Percentiles rank a stretch among this genome's conserved stretches.
Conservation (phyloP, 768 basidiomycete genomes). For the Neoboletus subvelutipes region DNA sequence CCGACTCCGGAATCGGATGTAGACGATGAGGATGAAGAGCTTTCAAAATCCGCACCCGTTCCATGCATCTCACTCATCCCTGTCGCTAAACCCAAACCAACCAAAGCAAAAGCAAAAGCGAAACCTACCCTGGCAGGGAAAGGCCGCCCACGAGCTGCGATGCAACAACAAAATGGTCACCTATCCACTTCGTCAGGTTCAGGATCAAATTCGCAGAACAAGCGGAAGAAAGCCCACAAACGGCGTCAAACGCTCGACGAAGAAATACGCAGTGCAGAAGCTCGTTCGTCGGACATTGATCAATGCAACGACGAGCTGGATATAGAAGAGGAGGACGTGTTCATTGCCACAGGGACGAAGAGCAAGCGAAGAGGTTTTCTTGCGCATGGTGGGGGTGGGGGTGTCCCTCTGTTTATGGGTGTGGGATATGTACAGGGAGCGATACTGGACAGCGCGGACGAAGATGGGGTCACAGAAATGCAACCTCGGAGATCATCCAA, state of each 20-base stretch:
- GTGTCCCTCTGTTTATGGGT: conserved; percentile 68
- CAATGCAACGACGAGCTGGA: conserved; percentile 40
- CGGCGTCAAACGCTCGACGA: conserved; percentile 64
- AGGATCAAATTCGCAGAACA: conserved; percentile 16
- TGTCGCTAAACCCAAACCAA: conserved; percentile 8
- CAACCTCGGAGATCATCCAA: conserved; percentile 8
- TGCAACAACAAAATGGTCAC: conserved; percentile 2
- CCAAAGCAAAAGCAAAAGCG: conserved; percentile 12
- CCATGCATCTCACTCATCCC: conserved; percentile 29
- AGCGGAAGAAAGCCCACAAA: conserved; percentile 22
- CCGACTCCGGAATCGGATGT: conserved; percentile 19
- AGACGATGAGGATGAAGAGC: conserved; percentile 27
- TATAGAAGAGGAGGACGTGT: conserved; percentile 43
- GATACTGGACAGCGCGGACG: conserved; percentile 29
- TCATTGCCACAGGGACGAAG: conserved; percentile 54
- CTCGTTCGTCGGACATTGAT: conserved; percentile 30
- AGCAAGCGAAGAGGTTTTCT: conserved; percentile 60
- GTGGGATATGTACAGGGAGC: conserved; percentile 64
- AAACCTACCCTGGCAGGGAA: conserved; percentile 20
- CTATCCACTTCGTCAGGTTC: conserved; percentile 5
- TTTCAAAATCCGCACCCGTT: conserved; percentile 4
- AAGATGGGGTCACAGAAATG: neutral
- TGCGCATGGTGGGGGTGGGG: conserved; percentile 74
- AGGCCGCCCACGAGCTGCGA: conserved; percentile 14
- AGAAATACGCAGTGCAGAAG: conserved; percentile 54